phyloP scores from a whole-genome alignment of 495 filamentous ascomycete species.

The Aspergillus baeticus region DNA sequence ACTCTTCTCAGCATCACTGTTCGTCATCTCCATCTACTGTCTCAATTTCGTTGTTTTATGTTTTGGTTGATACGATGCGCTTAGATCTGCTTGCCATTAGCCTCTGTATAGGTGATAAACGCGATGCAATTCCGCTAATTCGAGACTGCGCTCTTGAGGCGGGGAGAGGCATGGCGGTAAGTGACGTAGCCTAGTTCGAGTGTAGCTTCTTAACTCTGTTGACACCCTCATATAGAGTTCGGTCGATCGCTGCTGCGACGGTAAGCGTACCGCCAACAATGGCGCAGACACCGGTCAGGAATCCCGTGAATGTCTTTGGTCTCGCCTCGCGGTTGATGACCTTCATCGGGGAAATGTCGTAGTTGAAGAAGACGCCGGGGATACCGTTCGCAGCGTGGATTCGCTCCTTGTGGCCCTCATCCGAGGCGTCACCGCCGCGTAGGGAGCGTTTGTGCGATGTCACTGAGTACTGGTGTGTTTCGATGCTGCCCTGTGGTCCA shows the following conservation, averaged over 20 bases:
- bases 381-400: constrained; percentile 88
- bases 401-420: constrained; percentile 85
- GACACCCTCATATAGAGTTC: constrained; percentile 85
- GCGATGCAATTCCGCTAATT: no score
- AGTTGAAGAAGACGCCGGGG: constrained; percentile 97
- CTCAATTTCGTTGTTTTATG: no score
- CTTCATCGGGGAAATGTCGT: constrained; percentile 99
- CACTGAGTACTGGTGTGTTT: constrained; percentile 97
- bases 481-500: constrained; percentile 71
- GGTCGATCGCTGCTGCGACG: constrained; percentile 90
- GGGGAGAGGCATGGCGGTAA: background rate
- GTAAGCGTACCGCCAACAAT: constrained; percentile 94
- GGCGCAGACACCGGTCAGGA: constrained; percentile 90
- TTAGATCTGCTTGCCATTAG: background rate
- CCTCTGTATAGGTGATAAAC: constrained; percentile 1
- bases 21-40: no score
- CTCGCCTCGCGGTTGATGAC: constrained; percentile 95
- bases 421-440: constrained; percentile 73
- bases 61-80: no score
- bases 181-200: constrained; percentile 27
- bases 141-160: background rate
- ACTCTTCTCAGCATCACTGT: no score
- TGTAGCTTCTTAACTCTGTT: constrained; percentile 86
- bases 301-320: constrained; percentile 81
- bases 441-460: constrained; percentile 92